A percentile compares a stretch with the other conserved stretches of the same genome.
These are phyloP conservation scores for Pichia insulana DNA, from an alignment of 805 yeast species.

Conservation along the genomic window DNA sequence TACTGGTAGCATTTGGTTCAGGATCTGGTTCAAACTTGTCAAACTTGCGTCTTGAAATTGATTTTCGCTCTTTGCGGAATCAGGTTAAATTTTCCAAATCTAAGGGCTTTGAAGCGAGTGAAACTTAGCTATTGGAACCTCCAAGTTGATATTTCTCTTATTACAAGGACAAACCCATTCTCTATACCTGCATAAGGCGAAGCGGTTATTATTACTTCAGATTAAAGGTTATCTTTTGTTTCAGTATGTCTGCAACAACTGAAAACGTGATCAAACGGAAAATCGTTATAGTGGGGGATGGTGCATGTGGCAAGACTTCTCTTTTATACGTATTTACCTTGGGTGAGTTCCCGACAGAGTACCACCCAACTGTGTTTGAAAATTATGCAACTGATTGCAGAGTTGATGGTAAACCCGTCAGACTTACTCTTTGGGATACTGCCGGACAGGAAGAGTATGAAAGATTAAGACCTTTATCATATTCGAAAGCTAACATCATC, in stretches of 20 bases:
- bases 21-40: no score
- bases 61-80: no score
- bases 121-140: no score
- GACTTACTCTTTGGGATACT: conserved; percentile 87
- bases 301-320: conserved; percentile 92
- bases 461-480: conserved; percentile 78
- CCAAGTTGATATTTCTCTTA: no score
- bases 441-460: conserved; percentile 97
- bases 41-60: no score
- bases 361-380: conserved; percentile 91
- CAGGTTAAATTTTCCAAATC: no score
- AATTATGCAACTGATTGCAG: conserved; percentile 91
- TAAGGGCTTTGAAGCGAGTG: no score
- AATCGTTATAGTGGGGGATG: conserved; percentile 88
- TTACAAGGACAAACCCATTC: no score
- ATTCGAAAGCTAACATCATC: conserved; percentile 79
- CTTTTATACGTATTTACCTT: conserved; percentile 82
- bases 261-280: conserved; percentile 48
- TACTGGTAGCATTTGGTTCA: no score
- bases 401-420: conserved; percentile 87
- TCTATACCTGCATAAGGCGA: no score
- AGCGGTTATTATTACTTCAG: no score
- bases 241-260: conserved; percentile 1
- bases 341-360: conserved; percentile 88
- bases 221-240: no score